Conservation (phyloP, 768 basidiomycete genomes). For the Cyclocybe aegerita region DNA sequence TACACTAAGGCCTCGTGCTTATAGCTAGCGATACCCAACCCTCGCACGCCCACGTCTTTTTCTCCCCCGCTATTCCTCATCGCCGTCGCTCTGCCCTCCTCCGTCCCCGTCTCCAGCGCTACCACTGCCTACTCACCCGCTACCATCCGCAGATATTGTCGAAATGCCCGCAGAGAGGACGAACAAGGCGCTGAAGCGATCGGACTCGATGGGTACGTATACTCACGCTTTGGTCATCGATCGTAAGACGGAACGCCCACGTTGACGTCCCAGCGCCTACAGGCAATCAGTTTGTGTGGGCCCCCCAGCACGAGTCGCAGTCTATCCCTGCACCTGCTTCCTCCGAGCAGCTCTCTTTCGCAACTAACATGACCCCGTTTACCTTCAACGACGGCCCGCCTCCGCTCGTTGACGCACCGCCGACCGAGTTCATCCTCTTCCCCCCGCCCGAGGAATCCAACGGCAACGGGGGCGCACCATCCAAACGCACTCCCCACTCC, state of each 20-base stretch:
- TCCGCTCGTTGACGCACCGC: conserved; percentile 27
- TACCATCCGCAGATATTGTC: not conserved
- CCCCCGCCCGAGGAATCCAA: conserved; percentile 42
- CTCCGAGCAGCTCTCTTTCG: conserved; percentile 16
- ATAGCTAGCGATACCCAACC: conserved; percentile 26
- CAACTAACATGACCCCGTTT: conserved; percentile 20
- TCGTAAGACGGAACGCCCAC: conserved; percentile 4
- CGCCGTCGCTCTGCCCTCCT: conserved; percentile 6
- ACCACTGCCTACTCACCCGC: conserved; percentile 2
- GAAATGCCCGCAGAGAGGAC: conserved; percentile 34
- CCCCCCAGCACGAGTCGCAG: conserved; percentile 20
- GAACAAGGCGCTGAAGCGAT: conserved; percentile 19
- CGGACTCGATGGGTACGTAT: conserved; percentile 23
- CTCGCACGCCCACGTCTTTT: conserved; percentile 20
- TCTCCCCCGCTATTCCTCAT: conserved; percentile 14
- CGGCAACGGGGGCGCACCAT: no score
- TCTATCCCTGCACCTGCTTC: conserved; percentile 12
- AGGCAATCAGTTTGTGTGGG: conserved; percentile 32
- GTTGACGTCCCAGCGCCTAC: conserved; percentile 17
- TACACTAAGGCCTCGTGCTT: conserved; percentile 28
- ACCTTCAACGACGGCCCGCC: conserved; percentile 25
- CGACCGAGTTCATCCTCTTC: conserved; percentile 55
- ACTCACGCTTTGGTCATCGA: not conserved
- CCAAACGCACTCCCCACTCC: conserved; percentile 38
- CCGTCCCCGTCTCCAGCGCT: conserved; percentile 6